These are phyloP conservation scores for Diaporthe amygdali DNA, from an alignment of 2,329 filamentous ascomycete species.

Conservation along the genomic window DNA sequence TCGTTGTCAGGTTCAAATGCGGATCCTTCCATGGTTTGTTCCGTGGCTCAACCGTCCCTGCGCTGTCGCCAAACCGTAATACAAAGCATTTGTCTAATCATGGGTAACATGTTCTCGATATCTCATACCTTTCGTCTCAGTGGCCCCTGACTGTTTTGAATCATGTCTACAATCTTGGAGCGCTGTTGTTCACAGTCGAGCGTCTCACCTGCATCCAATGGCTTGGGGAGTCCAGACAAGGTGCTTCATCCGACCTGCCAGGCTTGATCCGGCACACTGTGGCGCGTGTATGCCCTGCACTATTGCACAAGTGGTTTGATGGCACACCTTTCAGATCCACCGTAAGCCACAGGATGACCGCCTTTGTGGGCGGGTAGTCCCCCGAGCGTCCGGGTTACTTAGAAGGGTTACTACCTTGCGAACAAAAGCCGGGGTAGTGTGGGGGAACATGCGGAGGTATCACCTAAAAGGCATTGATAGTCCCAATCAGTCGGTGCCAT, in stretches of 20 bases:
- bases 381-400: not conserved
- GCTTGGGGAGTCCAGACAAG: not conserved
- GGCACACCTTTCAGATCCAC: not conserved
- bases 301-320: not conserved
- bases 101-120: not conserved
- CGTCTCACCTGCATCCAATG: not conserved
- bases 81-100: not conserved
- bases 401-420: not conserved
- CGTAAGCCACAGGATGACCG: not conserved
- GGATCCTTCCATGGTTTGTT: not conserved
- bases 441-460: not conserved
- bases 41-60: not conserved
- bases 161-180: too few relatives aligned
- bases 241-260: not conserved
- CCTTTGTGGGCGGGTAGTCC: not conserved
- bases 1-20: too few relatives aligned
- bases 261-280: not conserved
- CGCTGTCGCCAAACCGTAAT: not conserved
- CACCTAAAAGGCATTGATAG: not conserved
- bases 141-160: too few relatives aligned
- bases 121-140: not conserved
- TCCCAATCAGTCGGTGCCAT: not conserved
- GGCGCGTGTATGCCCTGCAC: not conserved
- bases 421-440: not conserved
- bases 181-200: not conserved